These are phyloP conservation scores for Xylariomycetidae sp. DNA, from an alignment of 2,329 filamentous ascomycete genomes.

Conservation along the genomic window DNA sequence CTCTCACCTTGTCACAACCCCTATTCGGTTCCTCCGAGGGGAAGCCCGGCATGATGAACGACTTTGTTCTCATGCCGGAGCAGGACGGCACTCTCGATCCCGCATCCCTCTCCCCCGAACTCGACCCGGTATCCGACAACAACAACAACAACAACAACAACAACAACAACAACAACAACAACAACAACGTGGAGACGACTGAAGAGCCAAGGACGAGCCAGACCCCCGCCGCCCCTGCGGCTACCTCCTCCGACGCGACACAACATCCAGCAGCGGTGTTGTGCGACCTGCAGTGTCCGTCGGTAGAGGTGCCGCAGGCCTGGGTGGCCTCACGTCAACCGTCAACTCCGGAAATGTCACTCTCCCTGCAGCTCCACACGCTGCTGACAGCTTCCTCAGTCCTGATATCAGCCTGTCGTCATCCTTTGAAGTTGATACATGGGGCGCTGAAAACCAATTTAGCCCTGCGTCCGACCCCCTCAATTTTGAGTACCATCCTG, in stretches of 20 bases:
- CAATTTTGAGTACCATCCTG: constrained; percentile 63
- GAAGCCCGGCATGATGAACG: constrained; percentile 35
- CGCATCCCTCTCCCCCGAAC: constrained; percentile 54
- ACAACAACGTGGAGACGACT: constrained; percentile 8
- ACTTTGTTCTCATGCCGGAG: constrained; percentile 37
- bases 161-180: constrained; percentile 22
- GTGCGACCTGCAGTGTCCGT: constrained; percentile 99
- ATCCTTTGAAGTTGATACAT: constrained; percentile 68
- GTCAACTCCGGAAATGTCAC: constrained; percentile 35
- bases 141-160: constrained; percentile 23
- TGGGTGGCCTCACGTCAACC: constrained; percentile 40
- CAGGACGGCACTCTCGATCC: constrained; percentile 54
- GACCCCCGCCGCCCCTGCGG: constrained; percentile 21
- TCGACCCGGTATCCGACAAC: constrained; percentile 47
- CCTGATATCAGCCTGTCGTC: constrained; percentile 64
- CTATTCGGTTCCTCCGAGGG: constrained; percentile 45
- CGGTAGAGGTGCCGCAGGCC: constrained; percentile 57
- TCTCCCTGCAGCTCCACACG: constrained; percentile 52
- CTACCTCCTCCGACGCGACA: constrained; percentile 79
- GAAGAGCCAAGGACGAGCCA: constrained; percentile 11
- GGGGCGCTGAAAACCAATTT: constrained; percentile 72
- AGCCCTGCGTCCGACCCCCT: constrained; percentile 66
- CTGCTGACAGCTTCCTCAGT: constrained; percentile 63
- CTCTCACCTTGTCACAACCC: constrained; percentile 54
- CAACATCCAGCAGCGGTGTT: constrained; percentile 99